Evolutionary conservation across 306 rosid species (phyloP).

Genomic region (Luffa acutangula): DNA sequence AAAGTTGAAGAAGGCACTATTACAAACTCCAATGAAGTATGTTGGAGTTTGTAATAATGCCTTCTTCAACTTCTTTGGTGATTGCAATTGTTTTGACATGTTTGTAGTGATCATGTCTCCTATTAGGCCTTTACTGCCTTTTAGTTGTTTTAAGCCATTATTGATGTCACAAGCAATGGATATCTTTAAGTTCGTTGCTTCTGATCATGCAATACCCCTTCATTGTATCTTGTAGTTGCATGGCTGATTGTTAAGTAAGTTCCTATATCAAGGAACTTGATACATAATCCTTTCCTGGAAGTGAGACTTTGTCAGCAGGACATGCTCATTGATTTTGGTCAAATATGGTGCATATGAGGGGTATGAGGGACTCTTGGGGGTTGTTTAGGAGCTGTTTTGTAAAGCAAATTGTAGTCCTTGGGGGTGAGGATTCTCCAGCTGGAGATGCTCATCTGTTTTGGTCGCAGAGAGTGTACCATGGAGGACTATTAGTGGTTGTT

Average conservation of each 20-base stretch:
- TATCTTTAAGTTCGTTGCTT: background rate
- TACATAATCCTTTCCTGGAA: background rate
- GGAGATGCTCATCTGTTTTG: background rate
- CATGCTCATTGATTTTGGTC: background rate
- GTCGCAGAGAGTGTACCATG: background rate
- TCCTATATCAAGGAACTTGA: background rate
- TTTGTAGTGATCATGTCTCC: background rate
- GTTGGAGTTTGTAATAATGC: constrained; percentile 1
- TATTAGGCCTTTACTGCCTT: background rate
- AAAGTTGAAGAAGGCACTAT: no score
- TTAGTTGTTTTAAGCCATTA: background rate
- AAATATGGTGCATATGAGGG: background rate
- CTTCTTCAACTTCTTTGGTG: background rate
- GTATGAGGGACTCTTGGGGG: background rate
- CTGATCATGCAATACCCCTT: background rate
- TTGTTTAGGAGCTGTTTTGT: background rate
- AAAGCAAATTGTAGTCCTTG: background rate
- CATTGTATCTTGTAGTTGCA: background rate
- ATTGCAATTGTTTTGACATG: background rate
- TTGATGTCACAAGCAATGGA: background rate
- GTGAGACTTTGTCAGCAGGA: background rate
- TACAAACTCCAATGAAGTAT: background rate
- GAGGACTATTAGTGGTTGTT: background rate
- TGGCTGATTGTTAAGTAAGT: no score
- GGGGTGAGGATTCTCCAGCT: background rate